Base-by-base conservation (phyloP, 176 grass and related monocot species). In the Saccharum spontaneum region DNA sequence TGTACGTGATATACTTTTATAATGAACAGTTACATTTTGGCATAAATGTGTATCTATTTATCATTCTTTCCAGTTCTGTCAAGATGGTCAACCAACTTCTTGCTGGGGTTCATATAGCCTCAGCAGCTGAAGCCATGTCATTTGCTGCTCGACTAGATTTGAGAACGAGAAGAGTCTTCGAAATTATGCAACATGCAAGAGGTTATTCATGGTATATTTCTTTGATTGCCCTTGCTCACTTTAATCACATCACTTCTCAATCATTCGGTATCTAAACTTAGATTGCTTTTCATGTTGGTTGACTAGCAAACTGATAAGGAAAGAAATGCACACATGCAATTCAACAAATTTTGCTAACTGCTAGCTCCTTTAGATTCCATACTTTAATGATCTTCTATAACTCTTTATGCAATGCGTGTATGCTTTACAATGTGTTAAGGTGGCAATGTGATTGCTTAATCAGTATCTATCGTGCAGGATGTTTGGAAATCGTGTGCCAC, bases 51-150 rank as follows among this genome's bases (percentile, higher is more conserved):
- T 69, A 75, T 73, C 17, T 52, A 10, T 73, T 22, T 88, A 17
- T 85, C 48, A 76, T 87, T 80, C 37, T 94, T 65, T 73, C 78
- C 92, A 97, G 95, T 83, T 98, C 95, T 81, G 89, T 98, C 52
- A 98, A 98, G 86, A 98, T 98, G 95, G 95, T 98, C 45, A 98
- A 98, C 84, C 95, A 98, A 79, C 87, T 98, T 84, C 95, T 98
- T 88, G 92, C 95, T 87, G 95, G 95, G 67, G 93, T 98, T 75
- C 95, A 98, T 93, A 98, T 98, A 83, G 89, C 85, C 80, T 89
- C 95, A 33, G 91, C 95, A 76, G 93, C 95, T 82, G 95, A 98
- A 89, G 93, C 91, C 77, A 95, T 98, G 89, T 91, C 95, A 73
- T 93, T 95, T 91, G 93, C 87, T 59, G 91, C 95, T 80, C 91